A percentile compares a stretch with the other conserved stretches of the same genome.
These are phyloP conservation scores for Pestalotiopsis sp. DNA, from an alignment of 2,329 filamentous ascomycete species.

Conservation along the genomic window DNA sequence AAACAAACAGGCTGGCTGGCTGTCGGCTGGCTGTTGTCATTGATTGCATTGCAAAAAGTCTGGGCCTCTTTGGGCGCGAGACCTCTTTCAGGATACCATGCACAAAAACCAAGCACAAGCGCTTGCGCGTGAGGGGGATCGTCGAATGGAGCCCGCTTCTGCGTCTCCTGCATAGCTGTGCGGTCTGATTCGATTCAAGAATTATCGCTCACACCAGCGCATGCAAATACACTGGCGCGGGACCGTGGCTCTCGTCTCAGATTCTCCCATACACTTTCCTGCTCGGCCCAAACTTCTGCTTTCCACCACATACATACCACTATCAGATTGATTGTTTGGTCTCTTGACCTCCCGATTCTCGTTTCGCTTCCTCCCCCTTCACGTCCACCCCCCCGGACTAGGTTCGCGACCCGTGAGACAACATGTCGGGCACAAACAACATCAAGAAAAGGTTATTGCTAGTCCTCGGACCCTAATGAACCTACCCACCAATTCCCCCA, in stretches of 20 bases:
- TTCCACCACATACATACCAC: not conserved
- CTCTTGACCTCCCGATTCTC: not conserved
- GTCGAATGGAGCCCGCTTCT: conserved; percentile 14
- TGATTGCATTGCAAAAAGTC: not conserved
- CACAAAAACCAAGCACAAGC: not conserved
- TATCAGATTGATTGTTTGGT: not conserved
- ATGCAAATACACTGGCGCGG: conserved; percentile 8
- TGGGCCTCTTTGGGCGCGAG: not conserved
- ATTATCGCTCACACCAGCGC: conserved; percentile 10
- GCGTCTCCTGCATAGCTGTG: conserved; percentile 12
- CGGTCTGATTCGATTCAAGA: conserved; percentile 13
- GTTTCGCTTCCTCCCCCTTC: not conserved
- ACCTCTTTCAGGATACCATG: conserved; percentile 5
- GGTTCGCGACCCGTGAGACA: conserved; percentile 11
- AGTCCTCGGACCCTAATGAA: conserved; percentile 11
- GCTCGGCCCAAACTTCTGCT: not conserved
- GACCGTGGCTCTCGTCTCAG: not conserved
- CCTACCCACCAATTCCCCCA: conserved; percentile 7
- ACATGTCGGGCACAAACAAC: conserved; percentile 9
- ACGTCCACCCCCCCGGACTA: not conserved
- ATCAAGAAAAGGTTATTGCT: conserved; percentile 14
- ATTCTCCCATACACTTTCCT: not conserved
- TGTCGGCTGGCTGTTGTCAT: not conserved
- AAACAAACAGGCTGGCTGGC: not conserved
- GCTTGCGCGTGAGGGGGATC: conserved; percentile 10